Conservation (phyloP, 2,329 filamentous ascomycete genomes). For the Lithohypha guttulata region DNA sequence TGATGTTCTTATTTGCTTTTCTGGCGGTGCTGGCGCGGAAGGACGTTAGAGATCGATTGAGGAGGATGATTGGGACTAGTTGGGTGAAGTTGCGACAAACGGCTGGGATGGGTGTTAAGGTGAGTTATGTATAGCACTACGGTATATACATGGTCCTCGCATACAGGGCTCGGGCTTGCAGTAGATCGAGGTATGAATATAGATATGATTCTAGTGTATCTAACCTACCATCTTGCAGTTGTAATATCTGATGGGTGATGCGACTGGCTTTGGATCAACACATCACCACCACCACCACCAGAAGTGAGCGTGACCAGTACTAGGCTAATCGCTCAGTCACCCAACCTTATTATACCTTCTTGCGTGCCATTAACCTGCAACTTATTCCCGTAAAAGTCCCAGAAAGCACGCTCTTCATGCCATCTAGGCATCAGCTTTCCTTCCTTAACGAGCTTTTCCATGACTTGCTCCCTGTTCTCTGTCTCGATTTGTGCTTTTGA, state of each 20-base stretch:
- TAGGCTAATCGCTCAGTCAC: no score
- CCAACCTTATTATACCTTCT: conserved; percentile 30
- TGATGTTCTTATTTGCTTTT: conserved; percentile 73
- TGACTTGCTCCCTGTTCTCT: conserved; percentile 5
- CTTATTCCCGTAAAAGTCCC: conserved; percentile 48
- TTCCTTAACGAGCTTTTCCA: conserved; percentile 22
- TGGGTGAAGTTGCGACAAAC: conserved; percentile 79
- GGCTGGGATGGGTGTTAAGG: conserved; percentile 92
- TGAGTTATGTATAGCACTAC: conserved; percentile 62
- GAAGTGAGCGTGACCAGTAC: no score
- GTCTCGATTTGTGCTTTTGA: neutral
- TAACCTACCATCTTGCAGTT: no score
- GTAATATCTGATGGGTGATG: no score
- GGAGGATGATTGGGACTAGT: conserved; percentile 54
- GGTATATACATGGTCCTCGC: no score
- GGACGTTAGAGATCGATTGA: conserved; percentile 63
- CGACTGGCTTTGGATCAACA: no score
- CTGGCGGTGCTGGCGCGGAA: conserved; percentile 63
- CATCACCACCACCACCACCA: no score
- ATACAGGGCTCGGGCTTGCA: no score
- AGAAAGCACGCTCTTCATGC: conserved; percentile 38
- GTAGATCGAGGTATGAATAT: no score
- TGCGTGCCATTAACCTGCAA: conserved; percentile 50
- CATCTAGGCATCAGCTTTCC: conserved; percentile 43
- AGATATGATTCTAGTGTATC: no score